Percentiles rank a stretch among this genome's conserved stretches.
Evolutionary conservation across 768 basidiomycete genomes (phyloP).

Genomic region (Trametopsis cervina): DNA sequence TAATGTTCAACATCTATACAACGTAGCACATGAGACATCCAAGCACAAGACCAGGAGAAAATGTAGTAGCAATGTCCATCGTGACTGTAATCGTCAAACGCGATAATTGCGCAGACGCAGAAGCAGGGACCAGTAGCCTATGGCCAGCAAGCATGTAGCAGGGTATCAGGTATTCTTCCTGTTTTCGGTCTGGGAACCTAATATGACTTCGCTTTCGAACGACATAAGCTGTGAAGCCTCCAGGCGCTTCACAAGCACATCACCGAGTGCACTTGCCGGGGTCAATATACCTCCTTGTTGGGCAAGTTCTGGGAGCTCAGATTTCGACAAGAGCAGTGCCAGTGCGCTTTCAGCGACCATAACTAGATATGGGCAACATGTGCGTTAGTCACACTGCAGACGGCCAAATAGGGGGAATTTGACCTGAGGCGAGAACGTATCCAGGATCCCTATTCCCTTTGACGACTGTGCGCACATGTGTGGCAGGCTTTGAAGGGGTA

Average conservation of each 20-base stretch:
- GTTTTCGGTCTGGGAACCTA: constrained; percentile 1
- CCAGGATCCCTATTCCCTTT: constrained; percentile 74
- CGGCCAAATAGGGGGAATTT: background rate
- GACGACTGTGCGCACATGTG: constrained; percentile 54
- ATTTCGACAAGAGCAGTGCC: constrained; percentile 51
- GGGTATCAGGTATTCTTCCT: constrained; percentile 4
- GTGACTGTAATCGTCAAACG: too few species aligned
- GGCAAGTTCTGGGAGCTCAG: constrained; percentile 48
- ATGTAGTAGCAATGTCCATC: too few species aligned
- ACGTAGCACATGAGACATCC: too few species aligned
- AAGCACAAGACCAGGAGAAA: too few species aligned
- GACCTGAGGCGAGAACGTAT: constrained; percentile 52
- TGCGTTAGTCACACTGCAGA: constrained; percentile 9
- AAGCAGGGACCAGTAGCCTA: too few species aligned
- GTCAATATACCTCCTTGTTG: constrained; percentile 76
- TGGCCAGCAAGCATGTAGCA: too few species aligned
- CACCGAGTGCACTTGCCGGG: constrained; percentile 76
- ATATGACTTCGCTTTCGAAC: constrained; percentile 46
- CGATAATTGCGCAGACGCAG: too few species aligned
- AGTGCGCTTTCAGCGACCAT: constrained; percentile 80
- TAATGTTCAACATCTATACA: too few species aligned
- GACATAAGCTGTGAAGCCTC: constrained; percentile 48
- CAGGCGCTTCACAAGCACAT: constrained; percentile 64
- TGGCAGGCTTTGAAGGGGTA: constrained; percentile 26
- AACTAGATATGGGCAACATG: constrained; percentile 31